A percentile compares a stretch with the other conserved stretches of the same genome.
Evolutionary conservation across 1,139 yeast genomes (phyloP).

Genomic region (Pneumocystis sp.): DNA sequence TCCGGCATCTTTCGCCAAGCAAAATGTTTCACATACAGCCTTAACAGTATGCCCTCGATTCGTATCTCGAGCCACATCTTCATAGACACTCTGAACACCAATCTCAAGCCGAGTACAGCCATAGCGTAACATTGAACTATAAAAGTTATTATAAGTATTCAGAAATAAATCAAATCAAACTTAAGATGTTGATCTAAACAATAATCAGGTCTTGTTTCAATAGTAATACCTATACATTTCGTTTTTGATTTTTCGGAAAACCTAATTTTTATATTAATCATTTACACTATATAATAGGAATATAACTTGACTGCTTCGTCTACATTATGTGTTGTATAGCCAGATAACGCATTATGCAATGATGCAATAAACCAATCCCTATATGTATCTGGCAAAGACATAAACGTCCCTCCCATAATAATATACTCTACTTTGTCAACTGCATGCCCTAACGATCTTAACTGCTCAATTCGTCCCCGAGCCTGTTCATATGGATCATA

Average conservation of each 20-base stretch:
- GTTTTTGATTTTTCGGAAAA: conserved; percentile 90
- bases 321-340: conserved; percentile 71
- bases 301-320: conserved; percentile 62
- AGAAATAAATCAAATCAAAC: background rate
- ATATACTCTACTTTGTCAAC: conserved; percentile 95
- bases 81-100: conserved; percentile 94
- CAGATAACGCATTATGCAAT: conserved; percentile 87
- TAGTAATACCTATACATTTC: conserved; percentile 95
- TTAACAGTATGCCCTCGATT: conserved; percentile 96
- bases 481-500: conserved; percentile 99
- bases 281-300: background rate
- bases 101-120: conserved; percentile 96
- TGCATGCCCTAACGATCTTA: conserved; percentile 87
- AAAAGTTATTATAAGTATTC: background rate
- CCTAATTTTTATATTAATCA: background rate
- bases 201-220: conserved; percentile 96
- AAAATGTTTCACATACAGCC: conserved; percentile 91
- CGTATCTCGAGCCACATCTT: conserved; percentile 96
- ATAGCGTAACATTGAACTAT: conserved; percentile 80
- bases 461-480: conserved; percentile 90
- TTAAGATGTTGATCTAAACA: conserved; percentile 82
- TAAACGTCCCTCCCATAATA: conserved; percentile 97
- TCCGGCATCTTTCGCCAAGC: conserved; percentile 93
- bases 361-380: conserved; percentile 79
- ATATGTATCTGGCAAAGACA: conserved; percentile 82